phyloP scores from a whole-genome alignment of 768 basidiomycete species.

The Trametes meyenii region DNA sequence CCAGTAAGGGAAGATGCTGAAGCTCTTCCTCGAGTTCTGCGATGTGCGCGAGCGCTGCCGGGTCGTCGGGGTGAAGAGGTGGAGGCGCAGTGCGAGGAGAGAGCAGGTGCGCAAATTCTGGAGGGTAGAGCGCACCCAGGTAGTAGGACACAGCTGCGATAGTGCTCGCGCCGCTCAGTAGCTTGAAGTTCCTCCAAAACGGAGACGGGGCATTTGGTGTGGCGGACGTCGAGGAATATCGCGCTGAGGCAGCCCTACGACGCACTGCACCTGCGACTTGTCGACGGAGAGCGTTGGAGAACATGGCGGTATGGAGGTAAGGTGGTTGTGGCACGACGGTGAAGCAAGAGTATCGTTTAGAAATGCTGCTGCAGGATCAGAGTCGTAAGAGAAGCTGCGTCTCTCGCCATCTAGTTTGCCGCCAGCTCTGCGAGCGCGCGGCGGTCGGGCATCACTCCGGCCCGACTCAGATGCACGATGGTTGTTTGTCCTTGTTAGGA shows the following conservation, averaged over 20 bases:
- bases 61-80: constrained; percentile 59
- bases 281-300: constrained; percentile 7
- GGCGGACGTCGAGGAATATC: constrained; percentile 7
- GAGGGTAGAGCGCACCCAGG: constrained; percentile 72
- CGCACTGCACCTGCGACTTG: constrained; percentile 1
- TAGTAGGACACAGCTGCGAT: constrained; percentile 41
- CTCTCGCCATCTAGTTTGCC: background rate
- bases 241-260: background rate
- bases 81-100: constrained; percentile 80
- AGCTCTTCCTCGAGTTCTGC: constrained; percentile 67
- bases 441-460: background rate
- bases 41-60: constrained; percentile 61
- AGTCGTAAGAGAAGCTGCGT: background rate
- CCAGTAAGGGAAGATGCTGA: constrained; percentile 64
- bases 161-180: constrained; percentile 13
- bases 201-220: constrained; percentile 8
- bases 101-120: constrained; percentile 62
- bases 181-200: constrained; percentile 15
- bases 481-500: constrained; percentile 13
- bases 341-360: background rate
- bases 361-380: no score
- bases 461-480: background rate
- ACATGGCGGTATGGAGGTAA: constrained; percentile 18
- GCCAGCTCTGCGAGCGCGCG: background rate
- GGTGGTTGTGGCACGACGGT: background rate